These are phyloP conservation scores for Pyricularia sp. DNA, from an alignment of 2,329 filamentous ascomycete species.

Conservation along the genomic window DNA sequence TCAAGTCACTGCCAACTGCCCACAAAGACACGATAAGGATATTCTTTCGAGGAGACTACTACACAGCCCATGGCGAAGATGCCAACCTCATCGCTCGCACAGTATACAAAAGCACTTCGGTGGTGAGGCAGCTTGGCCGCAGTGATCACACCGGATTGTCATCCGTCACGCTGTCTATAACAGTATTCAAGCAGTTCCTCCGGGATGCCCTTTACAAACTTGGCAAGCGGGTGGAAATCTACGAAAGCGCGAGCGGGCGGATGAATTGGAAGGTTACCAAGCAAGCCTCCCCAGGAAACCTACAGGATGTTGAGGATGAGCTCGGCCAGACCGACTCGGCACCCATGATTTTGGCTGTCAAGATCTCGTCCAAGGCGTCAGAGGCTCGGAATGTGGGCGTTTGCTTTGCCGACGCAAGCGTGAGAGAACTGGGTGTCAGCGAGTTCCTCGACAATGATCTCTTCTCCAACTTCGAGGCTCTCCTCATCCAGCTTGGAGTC, in stretches of 20 bases:
- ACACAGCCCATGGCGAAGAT: constrained; percentile 83
- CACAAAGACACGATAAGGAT: constrained; percentile 70
- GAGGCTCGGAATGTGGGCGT: constrained; percentile 84
- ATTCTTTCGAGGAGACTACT: constrained; percentile 90
- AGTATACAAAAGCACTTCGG: constrained; percentile 95
- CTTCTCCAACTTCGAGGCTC: constrained; percentile 93
- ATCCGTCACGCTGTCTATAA: constrained; percentile 90
- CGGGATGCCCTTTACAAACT: constrained; percentile 86
- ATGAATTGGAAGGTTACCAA: constrained; percentile 90
- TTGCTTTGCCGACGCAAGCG: constrained; percentile 94
- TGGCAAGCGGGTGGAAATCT: constrained; percentile 85
- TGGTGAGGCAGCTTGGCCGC: constrained; percentile 77
- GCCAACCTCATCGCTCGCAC: constrained; percentile 71
- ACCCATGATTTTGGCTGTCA: constrained; percentile 90
- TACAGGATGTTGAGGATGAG: constrained; percentile 95
- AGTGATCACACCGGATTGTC: constrained; percentile 73
- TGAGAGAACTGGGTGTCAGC: constrained; percentile 87
- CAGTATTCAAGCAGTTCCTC: constrained; percentile 90
- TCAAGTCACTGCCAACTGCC: constrained; percentile 66
- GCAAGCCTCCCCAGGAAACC: constrained; percentile 86
- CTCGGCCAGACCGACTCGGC: constrained; percentile 75
- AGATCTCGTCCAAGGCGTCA: constrained; percentile 73
- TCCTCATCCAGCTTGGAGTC: constrained; percentile 90
- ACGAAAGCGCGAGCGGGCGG: constrained; percentile 59
- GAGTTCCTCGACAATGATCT: constrained; percentile 98